Conservation (phyloP, 495 filamentous ascomycete genomes). For the Neurospora tetraspora region DNA sequence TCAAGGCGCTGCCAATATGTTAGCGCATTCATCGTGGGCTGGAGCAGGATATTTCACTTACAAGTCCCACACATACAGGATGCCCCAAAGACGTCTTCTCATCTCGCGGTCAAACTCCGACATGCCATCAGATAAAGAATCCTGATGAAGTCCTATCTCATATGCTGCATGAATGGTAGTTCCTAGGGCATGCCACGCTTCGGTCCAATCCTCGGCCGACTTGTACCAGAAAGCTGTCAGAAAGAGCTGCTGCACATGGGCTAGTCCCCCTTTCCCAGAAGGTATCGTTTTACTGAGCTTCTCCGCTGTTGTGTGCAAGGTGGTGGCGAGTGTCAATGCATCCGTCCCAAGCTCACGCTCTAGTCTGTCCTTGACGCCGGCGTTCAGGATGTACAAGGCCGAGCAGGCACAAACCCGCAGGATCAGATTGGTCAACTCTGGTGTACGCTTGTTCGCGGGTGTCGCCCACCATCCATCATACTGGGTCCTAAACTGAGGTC, state of each 20-base stretch:
- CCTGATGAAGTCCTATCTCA: constrained; percentile 44
- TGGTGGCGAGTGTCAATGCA: constrained; percentile 27
- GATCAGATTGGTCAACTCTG: constrained; percentile 42
- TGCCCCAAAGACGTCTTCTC: constrained; percentile 32
- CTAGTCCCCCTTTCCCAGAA: constrained; percentile 36
- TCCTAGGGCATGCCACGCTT: constrained; percentile 41
- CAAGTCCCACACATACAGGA: constrained; percentile 34
- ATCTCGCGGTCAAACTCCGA: constrained; percentile 38
- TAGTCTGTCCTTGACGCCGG: constrained; percentile 27
- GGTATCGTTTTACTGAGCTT: constrained; percentile 35
- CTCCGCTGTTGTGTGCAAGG: constrained; percentile 34
- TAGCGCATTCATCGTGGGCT: background rate
- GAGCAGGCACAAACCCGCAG: constrained; percentile 43
- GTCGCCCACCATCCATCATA: constrained; percentile 41
- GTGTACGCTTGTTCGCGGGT: constrained; percentile 21
- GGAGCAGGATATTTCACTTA: constrained; percentile 10
- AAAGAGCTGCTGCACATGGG: constrained; percentile 43
- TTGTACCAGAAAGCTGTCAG: constrained; percentile 44
- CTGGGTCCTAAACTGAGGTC: constrained; percentile 35
- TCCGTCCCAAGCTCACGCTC: constrained; percentile 37
- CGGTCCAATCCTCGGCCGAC: constrained; percentile 40
- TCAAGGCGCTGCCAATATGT: constrained; percentile 22
- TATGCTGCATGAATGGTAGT: constrained; percentile 39
- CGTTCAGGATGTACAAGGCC: constrained; percentile 31
- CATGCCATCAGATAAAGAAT: constrained; percentile 22